Conservation (phyloP, 2,329 filamentous ascomycete species). For the Xylaria sp. region DNA sequence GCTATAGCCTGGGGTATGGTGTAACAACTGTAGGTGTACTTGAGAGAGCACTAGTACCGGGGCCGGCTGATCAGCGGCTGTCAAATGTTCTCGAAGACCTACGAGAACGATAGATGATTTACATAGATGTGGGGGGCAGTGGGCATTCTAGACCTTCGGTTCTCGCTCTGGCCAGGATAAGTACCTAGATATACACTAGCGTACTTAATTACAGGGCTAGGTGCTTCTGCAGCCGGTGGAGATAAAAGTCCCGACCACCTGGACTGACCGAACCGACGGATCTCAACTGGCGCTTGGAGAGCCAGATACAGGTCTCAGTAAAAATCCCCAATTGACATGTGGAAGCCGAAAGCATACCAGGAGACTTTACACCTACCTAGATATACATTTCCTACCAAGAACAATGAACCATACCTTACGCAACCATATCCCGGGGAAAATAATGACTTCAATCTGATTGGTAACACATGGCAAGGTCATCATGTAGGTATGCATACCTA, state of each 20-base stretch:
- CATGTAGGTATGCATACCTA: not conserved
- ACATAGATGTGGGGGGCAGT: constrained; percentile 31
- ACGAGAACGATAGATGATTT: constrained; percentile 13
- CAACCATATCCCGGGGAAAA: not conserved
- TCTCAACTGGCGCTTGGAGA: not conserved
- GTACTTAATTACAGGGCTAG: constrained; percentile 1
- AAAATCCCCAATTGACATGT: not conserved
- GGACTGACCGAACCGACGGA: constrained; percentile 6
- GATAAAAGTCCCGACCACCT: constrained; percentile 22
- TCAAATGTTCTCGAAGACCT: constrained; percentile 30
- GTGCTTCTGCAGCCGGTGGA: constrained; percentile 1
- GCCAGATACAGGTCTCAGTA: not conserved
- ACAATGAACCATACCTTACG: too few relatives aligned
- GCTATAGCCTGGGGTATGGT: constrained; percentile 2
- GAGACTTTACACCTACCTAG: not conserved
- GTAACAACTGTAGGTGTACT: constrained; percentile 29
- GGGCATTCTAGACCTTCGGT: constrained; percentile 29
- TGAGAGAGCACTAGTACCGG: constrained; percentile 1
- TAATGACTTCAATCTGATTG: not conserved
- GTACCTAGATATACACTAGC: not conserved
- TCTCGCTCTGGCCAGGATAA: not conserved
- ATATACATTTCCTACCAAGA: too few relatives aligned
- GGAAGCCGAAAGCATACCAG: too few relatives aligned
- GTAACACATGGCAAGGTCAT: not conserved
- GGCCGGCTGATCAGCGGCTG: constrained; percentile 35